A percentile compares a stretch with the other conserved stretches of the same genome.
Conservation (phyloP, 306 rosid genomes). For the Acacia acuminata region DNA sequence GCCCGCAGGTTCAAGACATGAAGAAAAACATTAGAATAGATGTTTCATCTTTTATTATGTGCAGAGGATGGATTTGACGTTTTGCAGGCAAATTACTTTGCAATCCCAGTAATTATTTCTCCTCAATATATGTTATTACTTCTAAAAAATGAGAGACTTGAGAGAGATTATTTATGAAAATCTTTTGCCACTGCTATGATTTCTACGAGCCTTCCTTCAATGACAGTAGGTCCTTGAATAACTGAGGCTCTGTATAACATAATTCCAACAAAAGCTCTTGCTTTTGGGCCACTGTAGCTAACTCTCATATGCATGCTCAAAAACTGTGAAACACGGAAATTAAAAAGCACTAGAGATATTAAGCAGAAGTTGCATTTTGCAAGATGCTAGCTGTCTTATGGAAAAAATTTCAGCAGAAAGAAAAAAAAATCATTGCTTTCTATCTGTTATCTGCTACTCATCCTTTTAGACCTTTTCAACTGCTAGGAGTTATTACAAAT, state of each 20-base stretch:
- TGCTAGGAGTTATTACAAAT: conserved; percentile 20
- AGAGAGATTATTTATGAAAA: neutral
- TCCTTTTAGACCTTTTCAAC: conserved; percentile 1
- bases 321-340: conserved; percentile 51
- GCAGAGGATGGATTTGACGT: neutral
- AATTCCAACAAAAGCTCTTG: conserved; percentile 80
- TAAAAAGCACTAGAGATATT: conserved; percentile 12
- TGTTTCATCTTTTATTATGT: neutral
- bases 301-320: conserved; percentile 77
- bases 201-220: conserved; percentile 49
- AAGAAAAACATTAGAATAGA: neutral
- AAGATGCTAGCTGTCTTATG: neutral
- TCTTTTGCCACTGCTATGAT: no score
- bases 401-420: conserved; percentile 29
- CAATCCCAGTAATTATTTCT: neutral
- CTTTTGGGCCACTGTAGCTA: conserved; percentile 78
- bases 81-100: neutral
- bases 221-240: conserved; percentile 75
- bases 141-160: neutral
- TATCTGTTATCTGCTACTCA: neutral
- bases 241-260: conserved; percentile 76
- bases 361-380: conserved; percentile 15
- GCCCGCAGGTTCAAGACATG: neutral
- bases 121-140: neutral
- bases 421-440: neutral